A percentile compares a stretch with the other conserved stretches of the same genome.
Conservation (phyloP, 139 green algal genomes). For the Pseudopediastrum boryanum region DNA sequence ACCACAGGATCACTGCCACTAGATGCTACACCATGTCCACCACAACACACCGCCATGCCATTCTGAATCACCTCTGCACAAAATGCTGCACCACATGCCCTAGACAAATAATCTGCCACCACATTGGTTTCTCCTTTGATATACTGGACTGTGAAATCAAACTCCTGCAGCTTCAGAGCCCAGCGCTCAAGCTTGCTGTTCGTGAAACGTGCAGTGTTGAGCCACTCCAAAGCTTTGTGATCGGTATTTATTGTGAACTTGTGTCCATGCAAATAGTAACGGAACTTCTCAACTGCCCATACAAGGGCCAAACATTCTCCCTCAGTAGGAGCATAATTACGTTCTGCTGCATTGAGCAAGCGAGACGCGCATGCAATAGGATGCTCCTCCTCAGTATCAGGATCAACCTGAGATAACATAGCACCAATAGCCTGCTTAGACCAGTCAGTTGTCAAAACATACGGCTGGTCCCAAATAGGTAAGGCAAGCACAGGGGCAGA, state of each 20-base stretch:
- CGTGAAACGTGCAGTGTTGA: constrained; percentile 25
- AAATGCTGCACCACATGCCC: neutral
- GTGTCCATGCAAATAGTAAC: constrained; percentile 29
- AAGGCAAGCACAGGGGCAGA: constrained; percentile 1
- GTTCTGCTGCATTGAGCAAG: constrained; percentile 9
- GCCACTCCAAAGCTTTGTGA: constrained; percentile 32
- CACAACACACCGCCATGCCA: neutral
- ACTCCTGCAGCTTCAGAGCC: constrained; percentile 36
- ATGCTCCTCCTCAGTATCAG: constrained; percentile 17
- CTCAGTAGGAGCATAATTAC: constrained; percentile 32
- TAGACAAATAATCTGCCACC: constrained; percentile 33
- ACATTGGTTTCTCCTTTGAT: constrained; percentile 25
- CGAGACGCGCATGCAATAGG: constrained; percentile 24
- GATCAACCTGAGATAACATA: constrained; percentile 16
- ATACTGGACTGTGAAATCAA: constrained; percentile 34
- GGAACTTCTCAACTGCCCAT: constrained; percentile 36
- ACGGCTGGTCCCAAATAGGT: constrained; percentile 16
- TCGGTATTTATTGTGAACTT: constrained; percentile 23
- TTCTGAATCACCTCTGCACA: neutral
- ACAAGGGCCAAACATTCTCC: constrained; percentile 37
- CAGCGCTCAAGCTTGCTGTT: constrained; percentile 37
- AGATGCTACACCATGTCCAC: neutral
- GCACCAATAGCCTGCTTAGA: constrained; percentile 31
- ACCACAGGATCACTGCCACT: too few species aligned
- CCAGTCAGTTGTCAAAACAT: constrained; percentile 45